Conservation (phyloP, 495 filamentous ascomycete species). For the Endocarpon pusillum region DNA sequence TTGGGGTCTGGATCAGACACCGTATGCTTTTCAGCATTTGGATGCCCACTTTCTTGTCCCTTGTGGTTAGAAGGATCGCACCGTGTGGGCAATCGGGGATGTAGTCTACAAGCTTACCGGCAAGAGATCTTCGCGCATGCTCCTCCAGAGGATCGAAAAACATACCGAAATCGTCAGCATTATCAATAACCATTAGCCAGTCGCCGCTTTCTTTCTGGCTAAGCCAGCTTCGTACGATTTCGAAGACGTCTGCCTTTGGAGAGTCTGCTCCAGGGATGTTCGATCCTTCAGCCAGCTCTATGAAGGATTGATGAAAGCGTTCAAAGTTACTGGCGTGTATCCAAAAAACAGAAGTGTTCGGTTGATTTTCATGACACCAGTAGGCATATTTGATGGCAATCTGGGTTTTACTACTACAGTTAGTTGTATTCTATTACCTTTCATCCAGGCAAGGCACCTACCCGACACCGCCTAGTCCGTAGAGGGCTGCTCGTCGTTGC, state of each 20-base stretch:
- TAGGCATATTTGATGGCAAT: slow-evolving; percentile 1
- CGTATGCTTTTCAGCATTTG: slow-evolving; percentile 3
- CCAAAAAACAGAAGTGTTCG: not conserved
- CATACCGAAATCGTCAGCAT: slow-evolving; percentile 24
- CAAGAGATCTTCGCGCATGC: too few species aligned
- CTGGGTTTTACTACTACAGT: too few species aligned
- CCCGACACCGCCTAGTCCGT: slow-evolving; percentile 1
- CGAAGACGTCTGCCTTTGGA: slow-evolving; percentile 8
- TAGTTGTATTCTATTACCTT: too few species aligned
- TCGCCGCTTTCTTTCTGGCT: slow-evolving; percentile 4
- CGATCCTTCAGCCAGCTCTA: slow-evolving; percentile 20
- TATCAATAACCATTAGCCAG: slow-evolving; percentile 37
- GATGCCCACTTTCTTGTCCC: slow-evolving; percentile 10
- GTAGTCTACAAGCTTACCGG: too few species aligned
- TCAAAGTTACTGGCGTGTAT: not conserved
- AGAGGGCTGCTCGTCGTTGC: too few species aligned
- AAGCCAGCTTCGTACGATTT: slow-evolving; percentile 10
- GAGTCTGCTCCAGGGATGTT: slow-evolving; percentile 11
- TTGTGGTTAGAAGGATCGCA: slow-evolving; percentile 14
- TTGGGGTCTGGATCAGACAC: slow-evolving; percentile 3
- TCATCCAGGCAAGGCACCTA: too few species aligned
- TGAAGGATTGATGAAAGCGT: not conserved
- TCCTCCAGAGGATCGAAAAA: too few species aligned
- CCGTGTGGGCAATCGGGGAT: slow-evolving; percentile 11
- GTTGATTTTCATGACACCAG: not conserved